Evolutionary conservation across 2,329 filamentous ascomycete genomes (phyloP), one percentile per base, ranked within the genome.

Genomic region (Fusarium sp.): DNA sequence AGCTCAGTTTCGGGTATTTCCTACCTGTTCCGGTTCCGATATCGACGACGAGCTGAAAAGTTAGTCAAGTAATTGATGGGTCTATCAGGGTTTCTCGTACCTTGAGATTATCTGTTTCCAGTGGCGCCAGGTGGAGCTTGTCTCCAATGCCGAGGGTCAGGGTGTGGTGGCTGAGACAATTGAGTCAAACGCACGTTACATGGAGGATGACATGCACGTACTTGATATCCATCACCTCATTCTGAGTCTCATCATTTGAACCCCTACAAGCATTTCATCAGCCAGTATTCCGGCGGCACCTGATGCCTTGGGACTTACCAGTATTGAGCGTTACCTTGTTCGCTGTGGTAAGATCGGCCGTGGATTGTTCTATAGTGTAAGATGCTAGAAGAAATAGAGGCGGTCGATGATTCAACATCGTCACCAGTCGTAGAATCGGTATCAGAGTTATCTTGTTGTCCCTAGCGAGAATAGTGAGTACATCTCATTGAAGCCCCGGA

Each of bases 21-120:
- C 28, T 15, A 50, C 34, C 47, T 28, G 22, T 50, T 15, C 47
- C 47, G 7, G 47, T 50, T 21, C 34, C 47, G 10, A 50, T 50
- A 31, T 39, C 47, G 17, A 50, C 47, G 26, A 39, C 34, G 14
- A 28, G 15, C 47, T 50, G n/a, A 15, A 19, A 1, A 2, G 7
- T 50, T 10, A 28, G 47, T n/a, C 15, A n/a, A 26, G 7, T 10
- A 31, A 26, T 15, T n/a, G 21, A 38, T 17, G 2, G 3, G 8
- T n/a, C 6, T 15, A 26, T 26, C 1, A 10, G 2, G 2, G 7
- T 9, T 4, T 4, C 2, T 14, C n/a, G 7, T 15, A 50, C 47
- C 47, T 50, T 26, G 3, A 39, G 4, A 10, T 50, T 15, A 11
- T 50, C 22, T 5, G 17, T 5, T 11, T 50, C n/a, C 7, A 50